Conservation (phyloP, 139 green algal genomes). For the Pedinophyceae sp. region DNA sequence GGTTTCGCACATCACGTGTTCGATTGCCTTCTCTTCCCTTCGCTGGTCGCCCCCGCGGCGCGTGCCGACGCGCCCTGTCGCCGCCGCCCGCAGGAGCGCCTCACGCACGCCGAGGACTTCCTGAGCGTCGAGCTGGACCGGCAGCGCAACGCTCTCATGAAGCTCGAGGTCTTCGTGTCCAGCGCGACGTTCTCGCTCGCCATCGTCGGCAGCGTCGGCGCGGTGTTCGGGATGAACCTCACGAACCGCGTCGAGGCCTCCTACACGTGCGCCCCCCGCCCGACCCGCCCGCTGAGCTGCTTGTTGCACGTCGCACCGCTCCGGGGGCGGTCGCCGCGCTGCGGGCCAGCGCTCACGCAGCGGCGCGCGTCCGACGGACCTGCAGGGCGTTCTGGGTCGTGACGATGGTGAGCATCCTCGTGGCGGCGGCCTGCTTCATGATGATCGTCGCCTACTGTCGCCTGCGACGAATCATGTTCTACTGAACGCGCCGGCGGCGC, state of each 20-base stretch:
- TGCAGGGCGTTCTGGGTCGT: slow-evolving; percentile 20
- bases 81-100: too few relatives aligned
- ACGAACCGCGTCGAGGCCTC: slow-evolving; percentile 19
- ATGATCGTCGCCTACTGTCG: not conserved
- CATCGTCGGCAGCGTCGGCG: slow-evolving; percentile 47
- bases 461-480: not conserved
- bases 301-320: too few relatives aligned
- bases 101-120: slow-evolving; percentile 92
- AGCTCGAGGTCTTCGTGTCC: slow-evolving; percentile 75
- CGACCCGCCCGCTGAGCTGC: too few relatives aligned
- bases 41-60: too few relatives aligned
- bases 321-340: too few relatives aligned
- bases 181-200: slow-evolving; percentile 53
- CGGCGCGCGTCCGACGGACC: too few relatives aligned
- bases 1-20: too few relatives aligned
- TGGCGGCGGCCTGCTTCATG: not conserved
- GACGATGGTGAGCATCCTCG: not conserved
- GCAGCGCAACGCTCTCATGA: slow-evolving; percentile 71
- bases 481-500: too few relatives aligned
- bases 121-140: slow-evolving; percentile 91
- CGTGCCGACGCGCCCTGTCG: too few relatives aligned
- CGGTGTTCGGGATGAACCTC: slow-evolving; percentile 94
- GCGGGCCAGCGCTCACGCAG: too few relatives aligned
- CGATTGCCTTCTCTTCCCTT: too few relatives aligned
- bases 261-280: too few relatives aligned